phyloP scores from a whole-genome alignment of 1,139 yeast genomes.

The Yamadazyma dushanensis region DNA sequence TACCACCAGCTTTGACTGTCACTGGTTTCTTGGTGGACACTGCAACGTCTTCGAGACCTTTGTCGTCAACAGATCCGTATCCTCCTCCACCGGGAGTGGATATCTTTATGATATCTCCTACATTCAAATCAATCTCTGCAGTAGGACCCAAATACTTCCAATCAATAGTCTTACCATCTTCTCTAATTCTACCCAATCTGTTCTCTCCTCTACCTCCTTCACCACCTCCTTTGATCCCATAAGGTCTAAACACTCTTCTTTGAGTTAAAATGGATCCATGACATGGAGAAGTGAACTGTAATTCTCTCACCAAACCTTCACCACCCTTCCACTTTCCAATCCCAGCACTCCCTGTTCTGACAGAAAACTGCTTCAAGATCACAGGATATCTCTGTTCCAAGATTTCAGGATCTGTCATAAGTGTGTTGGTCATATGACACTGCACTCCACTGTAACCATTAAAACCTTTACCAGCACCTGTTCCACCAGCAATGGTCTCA shows the following conservation, averaged over 20 bases:
- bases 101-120: constrained; percentile 45
- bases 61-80: constrained; percentile 30
- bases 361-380: constrained; percentile 27
- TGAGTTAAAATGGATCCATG: constrained; percentile 22
- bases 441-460: constrained; percentile 44
- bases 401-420: constrained; percentile 42
- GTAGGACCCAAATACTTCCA: constrained; percentile 24
- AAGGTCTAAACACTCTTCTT: constrained; percentile 22
- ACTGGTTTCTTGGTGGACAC: constrained; percentile 1
- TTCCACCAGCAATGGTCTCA: constrained; percentile 51
- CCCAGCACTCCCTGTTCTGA: constrained; percentile 37
- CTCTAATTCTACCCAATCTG: constrained; percentile 44
- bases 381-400: constrained; percentile 40
- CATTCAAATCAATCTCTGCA: constrained; percentile 22
- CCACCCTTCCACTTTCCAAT: constrained; percentile 39
- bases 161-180: constrained; percentile 21
- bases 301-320: constrained; percentile 25
- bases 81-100: constrained; percentile 61
- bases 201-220: constrained; percentile 62
- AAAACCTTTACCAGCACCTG: constrained; percentile 40
- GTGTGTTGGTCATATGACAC: constrained; percentile 47
- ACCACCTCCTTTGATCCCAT: constrained; percentile 26
- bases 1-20: constrained; percentile 15
- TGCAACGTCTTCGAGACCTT: neutral
- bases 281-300: constrained; percentile 21